A percentile compares a stretch with the other conserved stretches of the same genome.
phyloP scores from a whole-genome alignment of 306 rosid genomes.

The Fragaria nilgerrensis region DNA sequence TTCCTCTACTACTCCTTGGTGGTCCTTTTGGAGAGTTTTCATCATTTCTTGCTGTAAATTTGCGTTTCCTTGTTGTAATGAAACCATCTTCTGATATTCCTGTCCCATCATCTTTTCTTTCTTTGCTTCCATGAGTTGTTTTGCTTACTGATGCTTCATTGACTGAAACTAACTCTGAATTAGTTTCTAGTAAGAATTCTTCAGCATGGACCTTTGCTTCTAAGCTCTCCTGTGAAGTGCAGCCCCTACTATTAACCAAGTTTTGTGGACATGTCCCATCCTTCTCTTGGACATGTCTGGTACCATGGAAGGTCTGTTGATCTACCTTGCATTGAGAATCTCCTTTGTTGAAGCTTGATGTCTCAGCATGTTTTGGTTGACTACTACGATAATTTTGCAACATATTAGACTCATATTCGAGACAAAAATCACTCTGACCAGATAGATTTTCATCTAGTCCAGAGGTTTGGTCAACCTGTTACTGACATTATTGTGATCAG shows the following conservation, averaged over 20 bases:
- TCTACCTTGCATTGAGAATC: constrained; percentile 2
- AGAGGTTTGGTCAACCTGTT: constrained; percentile 30
- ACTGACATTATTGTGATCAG: background rate
- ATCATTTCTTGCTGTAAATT: constrained; percentile 12
- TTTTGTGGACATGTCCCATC: constrained; percentile 13
- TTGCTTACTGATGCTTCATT: constrained; percentile 23
- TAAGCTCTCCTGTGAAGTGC: constrained; percentile 16
- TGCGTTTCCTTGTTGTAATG: constrained; percentile 49
- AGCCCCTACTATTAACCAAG: constrained; percentile 9
- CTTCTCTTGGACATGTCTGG: too few species aligned
- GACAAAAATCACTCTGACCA: constrained; percentile 1
- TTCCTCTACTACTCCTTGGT: constrained; percentile 18
- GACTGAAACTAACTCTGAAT: constrained; percentile 1
- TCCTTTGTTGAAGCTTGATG: constrained; percentile 22
- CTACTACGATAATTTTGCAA: constrained; percentile 20
- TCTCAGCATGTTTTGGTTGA: constrained; percentile 24
- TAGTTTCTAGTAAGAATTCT: constrained; percentile 5
- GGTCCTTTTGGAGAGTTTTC: constrained; percentile 35
- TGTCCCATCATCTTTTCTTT: constrained; percentile 35
- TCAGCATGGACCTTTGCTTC: constrained; percentile 23
- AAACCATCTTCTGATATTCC: constrained; percentile 42
- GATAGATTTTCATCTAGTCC: background rate
- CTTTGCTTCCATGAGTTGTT: constrained; percentile 30
- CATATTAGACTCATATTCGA: constrained; percentile 6
- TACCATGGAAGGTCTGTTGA: background rate